Evolutionary conservation across 2,329 filamentous ascomycete species (phyloP).

Genomic region (Pseudogymnoascus sp.): DNA sequence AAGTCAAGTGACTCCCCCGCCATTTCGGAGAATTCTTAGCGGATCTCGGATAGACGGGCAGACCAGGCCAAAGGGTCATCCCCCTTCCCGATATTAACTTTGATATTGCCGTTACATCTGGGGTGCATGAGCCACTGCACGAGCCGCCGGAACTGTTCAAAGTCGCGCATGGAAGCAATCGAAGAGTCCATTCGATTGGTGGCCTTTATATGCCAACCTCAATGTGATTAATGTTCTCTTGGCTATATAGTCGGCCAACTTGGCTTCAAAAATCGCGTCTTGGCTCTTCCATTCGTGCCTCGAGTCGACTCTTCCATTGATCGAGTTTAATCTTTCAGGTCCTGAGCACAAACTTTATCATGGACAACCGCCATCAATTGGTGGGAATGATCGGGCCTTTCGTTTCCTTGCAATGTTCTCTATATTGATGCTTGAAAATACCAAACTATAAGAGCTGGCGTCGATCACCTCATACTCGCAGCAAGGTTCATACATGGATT

Average conservation of each 20-base stretch:
- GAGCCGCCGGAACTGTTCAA: neutral
- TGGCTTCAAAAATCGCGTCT: neutral
- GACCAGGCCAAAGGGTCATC: neutral
- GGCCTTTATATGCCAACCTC: neutral
- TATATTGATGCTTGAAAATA: neutral
- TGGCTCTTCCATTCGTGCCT: neutral
- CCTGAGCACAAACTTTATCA: neutral
- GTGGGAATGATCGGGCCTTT: neutral
- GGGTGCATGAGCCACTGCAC: neutral
- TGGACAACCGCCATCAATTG: neutral
- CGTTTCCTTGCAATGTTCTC: neutral
- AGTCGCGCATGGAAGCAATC: neutral
- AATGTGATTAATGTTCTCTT: neutral
- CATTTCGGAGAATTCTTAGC: neutral
- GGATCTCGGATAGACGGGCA: neutral
- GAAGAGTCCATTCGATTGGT: neutral
- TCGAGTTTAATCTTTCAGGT: neutral
- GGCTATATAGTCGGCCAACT: neutral
- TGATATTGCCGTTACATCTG: neutral
- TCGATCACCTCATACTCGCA: conserved; percentile 1
- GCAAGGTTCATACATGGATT: conserved; percentile 6
- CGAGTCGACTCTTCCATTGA: neutral
- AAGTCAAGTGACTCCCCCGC: neutral
- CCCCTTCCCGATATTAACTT: neutral
- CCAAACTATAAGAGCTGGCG: neutral